These are phyloP conservation scores for Amesomyces nigricolor DNA, from an alignment of 2,329 filamentous ascomycete genomes.

Conservation along the genomic window DNA sequence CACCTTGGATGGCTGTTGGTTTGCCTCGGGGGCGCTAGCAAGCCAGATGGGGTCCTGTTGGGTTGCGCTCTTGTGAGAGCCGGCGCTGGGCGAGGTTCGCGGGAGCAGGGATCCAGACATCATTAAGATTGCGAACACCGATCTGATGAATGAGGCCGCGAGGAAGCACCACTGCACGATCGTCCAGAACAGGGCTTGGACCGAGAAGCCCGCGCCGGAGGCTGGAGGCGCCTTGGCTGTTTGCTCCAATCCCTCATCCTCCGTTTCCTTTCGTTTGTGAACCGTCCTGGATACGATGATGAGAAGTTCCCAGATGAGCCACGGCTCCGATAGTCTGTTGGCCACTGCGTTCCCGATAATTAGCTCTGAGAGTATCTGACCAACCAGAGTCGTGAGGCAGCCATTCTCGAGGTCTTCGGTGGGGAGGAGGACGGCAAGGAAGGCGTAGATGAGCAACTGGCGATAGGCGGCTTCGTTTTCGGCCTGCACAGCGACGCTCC, in stretches of 20 bases:
- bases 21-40: conserved; percentile 19
- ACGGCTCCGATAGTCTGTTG: conserved; percentile 77
- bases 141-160: conserved; percentile 58
- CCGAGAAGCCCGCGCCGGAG: conserved; percentile 32
- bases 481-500: conserved; percentile 54
- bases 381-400: conserved; percentile 75
- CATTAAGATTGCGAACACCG: conserved; percentile 58
- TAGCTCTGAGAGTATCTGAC: conserved; percentile 83
- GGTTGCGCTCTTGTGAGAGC: conserved; percentile 19
- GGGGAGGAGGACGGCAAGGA: conserved; percentile 77
- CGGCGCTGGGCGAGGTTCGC: conserved; percentile 22
- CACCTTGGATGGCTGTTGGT: conserved; percentile 36
- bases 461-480: conserved; percentile 80
- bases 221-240: conserved; percentile 18
- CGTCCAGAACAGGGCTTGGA: conserved; percentile 49
- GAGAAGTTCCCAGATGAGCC: conserved; percentile 81
- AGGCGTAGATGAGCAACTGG: conserved; percentile 76
- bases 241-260: conserved; percentile 9
- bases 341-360: conserved; percentile 78
- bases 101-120: conserved; percentile 63
- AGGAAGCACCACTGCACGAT: conserved; percentile 50
- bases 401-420: conserved; percentile 88
- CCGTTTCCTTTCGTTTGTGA: conserved; percentile 26
- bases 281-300: conserved; percentile 58
- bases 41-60: conserved; percentile 24